phyloP scores from a whole-genome alignment of 2,329 filamentous ascomycete species.

The Basipetospora chlamydospora region DNA sequence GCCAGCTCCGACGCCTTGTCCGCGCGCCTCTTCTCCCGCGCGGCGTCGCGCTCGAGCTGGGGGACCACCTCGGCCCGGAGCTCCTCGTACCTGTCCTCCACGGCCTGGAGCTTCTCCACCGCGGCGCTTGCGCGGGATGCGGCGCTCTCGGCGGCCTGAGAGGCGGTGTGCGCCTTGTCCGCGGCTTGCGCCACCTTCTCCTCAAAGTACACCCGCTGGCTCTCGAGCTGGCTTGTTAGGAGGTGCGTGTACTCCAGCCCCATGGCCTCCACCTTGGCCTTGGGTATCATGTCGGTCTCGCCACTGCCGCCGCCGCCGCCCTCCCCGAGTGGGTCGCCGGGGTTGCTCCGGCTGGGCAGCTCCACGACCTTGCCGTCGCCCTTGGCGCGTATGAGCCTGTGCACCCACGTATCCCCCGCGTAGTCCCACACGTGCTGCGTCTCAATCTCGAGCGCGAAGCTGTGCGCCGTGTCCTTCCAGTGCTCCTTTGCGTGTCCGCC shows the following conservation, averaged over 20 bases:
- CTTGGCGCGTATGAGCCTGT: conserved; percentile 87
- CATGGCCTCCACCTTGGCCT: conserved; percentile 59
- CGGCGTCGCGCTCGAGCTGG: conserved; percentile 56
- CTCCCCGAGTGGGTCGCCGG: too few species aligned
- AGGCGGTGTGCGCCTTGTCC: conserved; percentile 71
- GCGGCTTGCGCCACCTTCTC: conserved; percentile 79
- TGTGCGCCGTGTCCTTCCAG: conserved; percentile 79
- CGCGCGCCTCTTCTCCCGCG: conserved; percentile 52
- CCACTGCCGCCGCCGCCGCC: conserved; percentile 15
- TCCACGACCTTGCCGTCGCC: conserved; percentile 86
- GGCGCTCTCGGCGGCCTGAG: conserved; percentile 50
- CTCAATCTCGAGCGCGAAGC: conserved; percentile 81
- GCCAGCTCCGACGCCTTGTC: conserved; percentile 63
- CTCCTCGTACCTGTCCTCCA: conserved; percentile 31
- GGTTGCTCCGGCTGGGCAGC: conserved; percentile 40
- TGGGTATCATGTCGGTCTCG: conserved; percentile 55
- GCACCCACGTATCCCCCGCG: conserved; percentile 86
- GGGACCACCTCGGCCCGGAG: conserved; percentile 45
- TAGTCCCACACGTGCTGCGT: conserved; percentile 99
- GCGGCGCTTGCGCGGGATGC: conserved; percentile 32
- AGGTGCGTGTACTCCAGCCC: conserved; percentile 91
- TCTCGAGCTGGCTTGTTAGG: conserved; percentile 82
- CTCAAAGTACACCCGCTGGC: conserved; percentile 85
- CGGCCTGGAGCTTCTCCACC: conserved; percentile 29
- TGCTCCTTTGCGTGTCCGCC: conserved; percentile 85